phyloP scores from a whole-genome alignment of 495 filamentous ascomycete genomes.

The Podospora bellae-mahoneyi region DNA sequence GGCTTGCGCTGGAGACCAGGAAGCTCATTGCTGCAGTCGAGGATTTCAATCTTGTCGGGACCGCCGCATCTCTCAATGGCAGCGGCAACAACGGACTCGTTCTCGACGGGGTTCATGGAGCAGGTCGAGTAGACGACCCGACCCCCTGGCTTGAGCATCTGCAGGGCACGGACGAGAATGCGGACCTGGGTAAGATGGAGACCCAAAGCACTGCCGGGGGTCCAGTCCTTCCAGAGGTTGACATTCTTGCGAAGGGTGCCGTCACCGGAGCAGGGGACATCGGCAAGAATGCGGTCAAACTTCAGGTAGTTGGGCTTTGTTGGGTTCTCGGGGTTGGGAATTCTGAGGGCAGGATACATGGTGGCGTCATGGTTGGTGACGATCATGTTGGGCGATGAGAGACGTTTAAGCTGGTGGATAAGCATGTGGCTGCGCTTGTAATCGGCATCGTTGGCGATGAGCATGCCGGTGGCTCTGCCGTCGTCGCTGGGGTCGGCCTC shows the following conservation, averaged over 20 bases:
- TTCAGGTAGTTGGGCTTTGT: conserved; percentile 73
- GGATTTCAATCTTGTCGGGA: conserved; percentile 68
- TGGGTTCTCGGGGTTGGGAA: conserved; percentile 55
- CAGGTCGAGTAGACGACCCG: conserved; percentile 96
- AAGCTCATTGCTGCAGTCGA: conserved; percentile 76
- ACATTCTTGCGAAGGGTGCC: conserved; percentile 89
- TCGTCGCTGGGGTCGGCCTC: conserved; percentile 64
- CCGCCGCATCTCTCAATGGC: conserved; percentile 93
- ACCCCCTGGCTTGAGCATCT: conserved; percentile 94
- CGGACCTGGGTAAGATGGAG: conserved; percentile 79
- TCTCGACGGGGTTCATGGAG: conserved; percentile 96
- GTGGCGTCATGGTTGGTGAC: conserved; percentile 98
- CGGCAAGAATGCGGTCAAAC: conserved; percentile 93
- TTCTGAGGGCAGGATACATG: conserved; percentile 84
- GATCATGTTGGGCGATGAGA: conserved; percentile 94
- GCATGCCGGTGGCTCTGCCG: conserved; percentile 81
- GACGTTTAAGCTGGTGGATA: conserved; percentile 92
- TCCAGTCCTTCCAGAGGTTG: conserved; percentile 94
- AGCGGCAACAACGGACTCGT: conserved; percentile 80
- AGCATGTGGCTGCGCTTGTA: conserved; percentile 95
- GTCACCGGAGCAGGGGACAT: conserved; percentile 95
- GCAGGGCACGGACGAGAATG: conserved; percentile 87
- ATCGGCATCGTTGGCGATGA: conserved; percentile 94
- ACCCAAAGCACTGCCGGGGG: conserved; percentile 74
- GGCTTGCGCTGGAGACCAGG: conserved; percentile 68